phyloP scores from a whole-genome alignment of 1,284 basidiomycete genomes.

The Irpex rosettiformis region DNA sequence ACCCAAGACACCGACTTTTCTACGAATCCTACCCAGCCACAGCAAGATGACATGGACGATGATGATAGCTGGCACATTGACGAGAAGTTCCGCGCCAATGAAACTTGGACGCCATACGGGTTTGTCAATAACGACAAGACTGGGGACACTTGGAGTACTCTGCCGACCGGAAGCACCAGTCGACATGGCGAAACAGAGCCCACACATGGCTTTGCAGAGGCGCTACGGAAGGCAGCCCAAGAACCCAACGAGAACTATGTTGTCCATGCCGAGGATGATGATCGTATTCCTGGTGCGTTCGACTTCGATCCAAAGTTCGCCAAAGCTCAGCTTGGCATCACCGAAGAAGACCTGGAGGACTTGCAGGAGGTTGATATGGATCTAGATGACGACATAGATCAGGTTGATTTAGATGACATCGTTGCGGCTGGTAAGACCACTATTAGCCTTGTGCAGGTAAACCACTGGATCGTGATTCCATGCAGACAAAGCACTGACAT shows the following conservation, averaged over 20 bases:
- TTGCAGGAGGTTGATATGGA: constrained; percentile 30
- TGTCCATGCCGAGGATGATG: constrained; percentile 13
- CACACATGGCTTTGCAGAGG: constrained; percentile 19
- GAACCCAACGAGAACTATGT: not conserved
- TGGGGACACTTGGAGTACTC: constrained; percentile 70
- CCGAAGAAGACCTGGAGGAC: constrained; percentile 22
- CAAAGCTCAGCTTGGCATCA: constrained; percentile 13
- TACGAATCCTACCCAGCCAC: constrained; percentile 25
- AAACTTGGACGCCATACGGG: constrained; percentile 52
- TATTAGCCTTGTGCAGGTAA: constrained; percentile 42
- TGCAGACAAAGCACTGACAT: constrained; percentile 1
- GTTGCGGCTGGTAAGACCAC: constrained; percentile 36
- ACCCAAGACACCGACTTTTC: constrained; percentile 59
- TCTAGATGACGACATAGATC: constrained; percentile 28
- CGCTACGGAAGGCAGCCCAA: constrained; percentile 13
- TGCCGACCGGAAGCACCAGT: constrained; percentile 36
- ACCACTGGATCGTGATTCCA: constrained; percentile 17
- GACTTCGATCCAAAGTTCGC: constrained; percentile 5
- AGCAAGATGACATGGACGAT: constrained; percentile 33
- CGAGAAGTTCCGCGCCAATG: constrained; percentile 51
- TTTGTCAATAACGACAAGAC: constrained; percentile 39
- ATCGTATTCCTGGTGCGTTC: not conserved
- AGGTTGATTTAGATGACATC: constrained; percentile 36
- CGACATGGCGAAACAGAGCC: constrained; percentile 29
- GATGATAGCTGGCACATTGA: constrained; percentile 74